phyloP scores from a whole-genome alignment of 768 basidiomycete species.

The Mycena belliarum region DNA sequence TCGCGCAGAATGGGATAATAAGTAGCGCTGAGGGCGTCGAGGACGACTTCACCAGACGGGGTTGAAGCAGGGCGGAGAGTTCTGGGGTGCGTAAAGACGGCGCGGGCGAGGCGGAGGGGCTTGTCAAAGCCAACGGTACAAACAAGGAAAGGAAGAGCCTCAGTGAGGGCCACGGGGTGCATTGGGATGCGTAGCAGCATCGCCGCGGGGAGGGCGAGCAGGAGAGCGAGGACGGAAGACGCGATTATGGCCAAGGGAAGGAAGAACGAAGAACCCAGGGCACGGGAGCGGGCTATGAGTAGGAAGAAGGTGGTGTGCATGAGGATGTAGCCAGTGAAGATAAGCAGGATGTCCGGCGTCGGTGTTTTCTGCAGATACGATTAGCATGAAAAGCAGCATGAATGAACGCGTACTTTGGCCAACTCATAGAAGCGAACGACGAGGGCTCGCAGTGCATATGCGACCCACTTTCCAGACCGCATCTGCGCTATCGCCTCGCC shows the following conservation, averaged over 20 bases:
- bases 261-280: slow-evolving; percentile 69
- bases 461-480: slow-evolving; percentile 84
- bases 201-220: slow-evolving; percentile 79
- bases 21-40: slow-evolving; percentile 77
- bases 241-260: slow-evolving; percentile 72
- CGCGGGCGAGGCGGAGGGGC: slow-evolving; percentile 86
- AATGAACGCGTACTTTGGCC: slow-evolving; percentile 51
- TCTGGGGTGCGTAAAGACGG: slow-evolving; percentile 63
- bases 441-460: slow-evolving; percentile 78
- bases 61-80: slow-evolving; percentile 28
- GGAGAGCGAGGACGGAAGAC: slow-evolving; percentile 79
- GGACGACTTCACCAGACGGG: slow-evolving; percentile 81
- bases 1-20: slow-evolving; percentile 89
- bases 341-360: slow-evolving; percentile 92
- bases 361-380: slow-evolving; percentile 70
- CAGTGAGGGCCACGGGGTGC: slow-evolving; percentile 90
- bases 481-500: slow-evolving; percentile 65
- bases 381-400: background rate
- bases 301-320: slow-evolving; percentile 97
- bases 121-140: slow-evolving; percentile 99
- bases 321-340: slow-evolving; percentile 88
- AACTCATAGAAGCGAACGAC: slow-evolving; percentile 84
- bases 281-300: slow-evolving; percentile 84
- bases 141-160: slow-evolving; percentile 96
- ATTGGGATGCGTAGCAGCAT: slow-evolving; percentile 78